These are phyloP conservation scores for Podochytrium sp. DNA, from an alignment of 192 early-diverging fungal species.

Conservation along the genomic window DNA sequence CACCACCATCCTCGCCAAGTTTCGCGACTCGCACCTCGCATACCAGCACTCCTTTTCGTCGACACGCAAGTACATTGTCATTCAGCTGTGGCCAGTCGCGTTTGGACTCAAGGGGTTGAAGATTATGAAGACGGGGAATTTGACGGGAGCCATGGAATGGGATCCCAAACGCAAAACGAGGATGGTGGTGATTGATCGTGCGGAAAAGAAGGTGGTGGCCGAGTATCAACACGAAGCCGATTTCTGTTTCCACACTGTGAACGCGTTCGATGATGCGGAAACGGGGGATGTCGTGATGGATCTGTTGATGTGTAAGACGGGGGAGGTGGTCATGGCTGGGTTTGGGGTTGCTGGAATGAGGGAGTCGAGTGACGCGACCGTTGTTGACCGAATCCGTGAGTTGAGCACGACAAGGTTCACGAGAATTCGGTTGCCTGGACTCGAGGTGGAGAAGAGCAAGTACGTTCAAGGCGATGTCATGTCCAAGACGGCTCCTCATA, in stretches of 20 bases:
- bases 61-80: conserved; percentile 73
- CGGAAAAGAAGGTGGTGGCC: conserved; percentile 66
- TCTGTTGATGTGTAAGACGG: not conserved
- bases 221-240: conserved; percentile 69
- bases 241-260: conserved; percentile 61
- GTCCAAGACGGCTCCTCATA: not conserved
- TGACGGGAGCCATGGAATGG: conserved; percentile 71
- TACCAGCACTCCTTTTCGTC: conserved; percentile 79
- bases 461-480: not conserved
- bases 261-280: conserved; percentile 54
- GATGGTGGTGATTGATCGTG: conserved; percentile 77
- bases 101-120: conserved; percentile 62
- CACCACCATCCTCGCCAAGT: not conserved
- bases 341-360: not conserved
- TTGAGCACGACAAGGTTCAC: not conserved
- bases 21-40: conserved; percentile 18
- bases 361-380: not conserved
- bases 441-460: not conserved
- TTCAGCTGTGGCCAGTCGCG: conserved; percentile 65
- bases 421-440: not conserved
- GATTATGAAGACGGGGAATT: conserved; percentile 35
- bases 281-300: conserved; percentile 15
- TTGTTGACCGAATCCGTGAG: not conserved
- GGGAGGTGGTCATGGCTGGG: conserved; percentile 1
- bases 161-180: conserved; percentile 57